These are phyloP conservation scores for Phytopythium aichiense DNA, from an alignment of 352 stramenopile species.

Conservation along the genomic window DNA sequence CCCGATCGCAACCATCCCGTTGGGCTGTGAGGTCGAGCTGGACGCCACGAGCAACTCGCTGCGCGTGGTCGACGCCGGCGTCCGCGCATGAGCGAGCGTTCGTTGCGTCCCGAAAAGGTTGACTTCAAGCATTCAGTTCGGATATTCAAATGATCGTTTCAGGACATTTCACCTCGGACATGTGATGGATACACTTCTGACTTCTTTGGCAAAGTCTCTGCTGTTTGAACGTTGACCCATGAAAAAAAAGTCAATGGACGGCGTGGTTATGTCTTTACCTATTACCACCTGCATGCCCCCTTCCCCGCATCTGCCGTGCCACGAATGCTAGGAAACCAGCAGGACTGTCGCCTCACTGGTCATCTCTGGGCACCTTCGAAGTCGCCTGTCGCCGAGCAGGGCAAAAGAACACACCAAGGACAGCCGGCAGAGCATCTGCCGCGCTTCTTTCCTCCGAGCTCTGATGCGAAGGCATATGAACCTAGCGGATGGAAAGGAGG, in stretches of 20 bases:
- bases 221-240: too few relatives aligned
- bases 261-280: background rate
- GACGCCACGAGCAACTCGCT: conserved; percentile 31
- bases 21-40: conserved; percentile 36
- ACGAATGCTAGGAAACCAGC: background rate
- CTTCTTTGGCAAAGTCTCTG: background rate
- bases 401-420: background rate
- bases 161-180: background rate
- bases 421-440: background rate
- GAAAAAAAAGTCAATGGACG: background rate
- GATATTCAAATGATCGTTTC: background rate
- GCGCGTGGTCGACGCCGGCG: conserved; percentile 24
- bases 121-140: background rate
- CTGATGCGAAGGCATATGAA: background rate
- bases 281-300: too few relatives aligned
- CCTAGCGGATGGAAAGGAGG: background rate
- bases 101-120: background rate
- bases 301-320: background rate
- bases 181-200: background rate
- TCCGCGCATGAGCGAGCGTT: conserved; percentile 5
- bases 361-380: background rate
- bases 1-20: conserved; percentile 46
- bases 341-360: background rate
- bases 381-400: background rate
- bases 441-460: background rate